Evolutionary conservation across 2,329 filamentous ascomycete genomes (phyloP).

Genomic region (Phialophora verrucosa): DNA sequence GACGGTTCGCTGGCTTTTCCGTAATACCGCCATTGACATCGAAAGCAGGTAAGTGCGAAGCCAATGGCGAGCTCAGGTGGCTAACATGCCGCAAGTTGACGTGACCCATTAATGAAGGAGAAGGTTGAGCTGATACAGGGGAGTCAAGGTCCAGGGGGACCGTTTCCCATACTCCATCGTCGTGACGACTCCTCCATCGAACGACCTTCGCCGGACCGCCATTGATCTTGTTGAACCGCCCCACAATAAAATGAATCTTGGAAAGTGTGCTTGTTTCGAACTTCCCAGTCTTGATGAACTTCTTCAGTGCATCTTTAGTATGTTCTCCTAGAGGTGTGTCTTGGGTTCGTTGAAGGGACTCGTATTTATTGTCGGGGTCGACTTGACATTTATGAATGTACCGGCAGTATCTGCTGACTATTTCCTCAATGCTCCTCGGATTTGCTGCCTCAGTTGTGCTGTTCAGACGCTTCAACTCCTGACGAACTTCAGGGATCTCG

Average conservation of each 20-base stretch:
- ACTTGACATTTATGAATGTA: conserved; percentile 27
- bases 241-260: conserved; percentile 32
- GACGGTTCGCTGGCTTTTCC: not conserved
- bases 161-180: conserved; percentile 12
- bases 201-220: conserved; percentile 24
- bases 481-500: conserved; percentile 8
- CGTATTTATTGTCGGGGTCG: conserved; percentile 22
- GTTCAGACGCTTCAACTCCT: conserved; percentile 17
- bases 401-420: conserved; percentile 34
- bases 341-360: conserved; percentile 25
- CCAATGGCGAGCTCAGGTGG: not conserved
- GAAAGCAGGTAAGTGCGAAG: not conserved
- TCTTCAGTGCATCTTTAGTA: conserved; percentile 24
- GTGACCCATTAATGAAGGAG: not conserved
- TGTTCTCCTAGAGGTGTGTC: conserved; percentile 25
- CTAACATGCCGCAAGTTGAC: not conserved
- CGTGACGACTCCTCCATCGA: conserved; percentile 23
- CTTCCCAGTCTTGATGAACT: conserved; percentile 23
- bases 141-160: conserved; percentile 9
- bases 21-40: not conserved
- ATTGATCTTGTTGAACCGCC: conserved; percentile 33
- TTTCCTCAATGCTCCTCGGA: conserved; percentile 31
- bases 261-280: conserved; percentile 27
- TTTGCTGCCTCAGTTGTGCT: conserved; percentile 28
- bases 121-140: not conserved